Percentiles rank a stretch among this genome's conserved stretches.
These are phyloP conservation scores for Plectosphaerella plurivora DNA, from an alignment of 2,329 filamentous ascomycete genomes.

Conservation along the genomic window DNA sequence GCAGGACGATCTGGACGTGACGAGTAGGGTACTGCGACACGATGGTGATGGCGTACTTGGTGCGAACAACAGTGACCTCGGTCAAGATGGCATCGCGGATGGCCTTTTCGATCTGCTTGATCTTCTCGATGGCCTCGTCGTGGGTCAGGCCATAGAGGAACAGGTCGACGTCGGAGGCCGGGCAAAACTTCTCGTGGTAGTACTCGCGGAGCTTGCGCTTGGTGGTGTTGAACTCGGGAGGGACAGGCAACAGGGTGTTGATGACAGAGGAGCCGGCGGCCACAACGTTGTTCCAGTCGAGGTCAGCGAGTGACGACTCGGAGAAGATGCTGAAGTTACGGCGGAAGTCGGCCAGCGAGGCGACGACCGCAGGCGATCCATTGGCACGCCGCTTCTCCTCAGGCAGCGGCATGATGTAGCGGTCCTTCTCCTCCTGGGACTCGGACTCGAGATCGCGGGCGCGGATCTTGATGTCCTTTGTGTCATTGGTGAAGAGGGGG, in stretches of 20 bases:
- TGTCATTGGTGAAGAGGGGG: constrained; percentile 58
- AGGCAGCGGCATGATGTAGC: constrained; percentile 66
- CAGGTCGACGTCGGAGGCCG: constrained; percentile 81
- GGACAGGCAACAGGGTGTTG: constrained; percentile 71
- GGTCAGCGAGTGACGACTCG: constrained; percentile 68
- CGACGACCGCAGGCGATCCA: constrained; percentile 64
- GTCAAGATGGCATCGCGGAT: constrained; percentile 73
- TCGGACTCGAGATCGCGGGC: constrained; percentile 57
- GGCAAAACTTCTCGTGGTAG: constrained; percentile 77
- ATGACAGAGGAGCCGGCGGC: constrained; percentile 78
- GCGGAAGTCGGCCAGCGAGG: constrained; percentile 65
- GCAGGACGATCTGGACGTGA: constrained; percentile 78
- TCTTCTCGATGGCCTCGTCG: constrained; percentile 75
- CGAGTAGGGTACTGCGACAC: constrained; percentile 78
- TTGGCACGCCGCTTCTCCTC: constrained; percentile 55
- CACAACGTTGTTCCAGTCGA: constrained; percentile 80
- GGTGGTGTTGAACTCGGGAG: constrained; percentile 53
- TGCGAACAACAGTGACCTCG: constrained; percentile 81
- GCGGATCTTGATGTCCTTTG: constrained; percentile 54
- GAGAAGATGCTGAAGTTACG: constrained; percentile 79
- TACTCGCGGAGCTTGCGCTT: constrained; percentile 65
- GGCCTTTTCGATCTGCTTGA: constrained; percentile 72
- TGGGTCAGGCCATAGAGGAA: constrained; percentile 79
- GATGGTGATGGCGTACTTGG: constrained; percentile 85
- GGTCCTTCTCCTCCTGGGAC: constrained; percentile 53